Conservation (phyloP, 345 rosid genomes). For the Sonneratia caseolaris region DNA sequence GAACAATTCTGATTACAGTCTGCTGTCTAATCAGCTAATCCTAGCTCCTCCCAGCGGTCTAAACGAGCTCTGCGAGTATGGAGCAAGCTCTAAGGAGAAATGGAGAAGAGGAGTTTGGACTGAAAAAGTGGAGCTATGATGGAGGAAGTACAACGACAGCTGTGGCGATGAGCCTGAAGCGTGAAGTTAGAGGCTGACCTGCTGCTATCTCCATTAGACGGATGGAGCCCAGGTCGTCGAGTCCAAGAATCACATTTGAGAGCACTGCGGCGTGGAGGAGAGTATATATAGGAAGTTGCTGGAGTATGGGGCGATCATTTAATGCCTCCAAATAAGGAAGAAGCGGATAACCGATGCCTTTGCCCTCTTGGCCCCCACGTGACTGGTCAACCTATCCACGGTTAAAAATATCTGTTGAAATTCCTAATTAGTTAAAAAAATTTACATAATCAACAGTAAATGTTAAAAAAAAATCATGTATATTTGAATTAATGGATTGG, state of each 20-base stretch:
- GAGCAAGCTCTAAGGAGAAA: conserved; percentile 9
- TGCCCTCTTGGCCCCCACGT: background rate
- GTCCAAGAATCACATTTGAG: background rate
- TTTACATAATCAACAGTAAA: no score
- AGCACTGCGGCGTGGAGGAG: conserved; percentile 13
- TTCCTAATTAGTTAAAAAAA: no score
- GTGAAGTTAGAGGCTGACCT: background rate
- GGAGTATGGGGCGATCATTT: conserved; percentile 39
- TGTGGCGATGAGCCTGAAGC: background rate
- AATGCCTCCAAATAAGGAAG: conserved; percentile 4
- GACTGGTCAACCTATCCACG: background rate
- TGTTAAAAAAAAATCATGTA: no score
- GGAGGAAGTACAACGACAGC: conserved; percentile 5
- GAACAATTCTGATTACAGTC: conserved; percentile 14
- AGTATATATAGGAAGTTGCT: background rate
- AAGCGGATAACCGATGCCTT: background rate
- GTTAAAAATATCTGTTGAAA: no score
- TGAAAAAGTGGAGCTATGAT: conserved; percentile 10
- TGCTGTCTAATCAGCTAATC: conserved; percentile 17
- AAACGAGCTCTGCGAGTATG: conserved; percentile 3
- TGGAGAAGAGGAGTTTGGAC: conserved; percentile 14
- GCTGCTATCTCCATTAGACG: conserved; percentile 2
- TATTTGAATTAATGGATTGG: no score
- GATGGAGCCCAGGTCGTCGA: background rate
- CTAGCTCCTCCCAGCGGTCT: conserved; percentile 18